Conservation (phyloP, 2,329 filamentous ascomycete species). For the Monosporascus cannonballus region DNA sequence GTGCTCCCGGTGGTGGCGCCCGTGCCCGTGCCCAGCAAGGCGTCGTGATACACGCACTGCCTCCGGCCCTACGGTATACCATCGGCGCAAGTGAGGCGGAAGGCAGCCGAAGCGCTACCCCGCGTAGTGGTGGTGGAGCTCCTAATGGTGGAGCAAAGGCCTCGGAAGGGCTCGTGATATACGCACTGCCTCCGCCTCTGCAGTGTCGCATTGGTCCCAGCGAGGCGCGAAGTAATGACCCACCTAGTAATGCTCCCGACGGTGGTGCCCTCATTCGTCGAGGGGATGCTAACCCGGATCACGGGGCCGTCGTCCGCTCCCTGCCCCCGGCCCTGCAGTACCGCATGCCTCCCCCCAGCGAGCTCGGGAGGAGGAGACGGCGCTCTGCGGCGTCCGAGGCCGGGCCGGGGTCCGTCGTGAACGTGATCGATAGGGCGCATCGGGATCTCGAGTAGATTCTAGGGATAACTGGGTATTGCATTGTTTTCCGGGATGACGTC, state of each 20-base stretch:
- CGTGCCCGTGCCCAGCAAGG: background rate
- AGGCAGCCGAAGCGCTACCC: no score
- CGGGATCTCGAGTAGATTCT: conserved; percentile 5
- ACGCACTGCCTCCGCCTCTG: background rate
- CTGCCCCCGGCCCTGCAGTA: background rate
- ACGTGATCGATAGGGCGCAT: conserved; percentile 18
- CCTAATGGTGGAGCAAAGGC: background rate
- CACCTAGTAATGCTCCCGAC: background rate
- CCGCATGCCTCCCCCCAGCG: background rate
- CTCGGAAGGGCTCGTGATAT: background rate
- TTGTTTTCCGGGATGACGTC: background rate
- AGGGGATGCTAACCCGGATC: background rate
- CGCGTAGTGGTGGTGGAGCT: background rate
- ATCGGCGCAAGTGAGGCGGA: no score
- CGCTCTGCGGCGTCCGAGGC: background rate
- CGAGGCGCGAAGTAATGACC: no score
- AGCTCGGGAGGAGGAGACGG: background rate
- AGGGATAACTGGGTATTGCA: background rate
- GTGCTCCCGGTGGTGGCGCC: background rate
- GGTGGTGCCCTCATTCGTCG: no score
- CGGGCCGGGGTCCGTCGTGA: conserved; percentile 5
- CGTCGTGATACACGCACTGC: background rate
- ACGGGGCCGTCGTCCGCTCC: background rate
- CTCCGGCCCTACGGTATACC: background rate
- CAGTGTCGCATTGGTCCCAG: background rate